These are phyloP conservation scores for Gaultheria prostrata DNA, from an alignment of 148 eudicot genomes.

Conservation along the genomic window DNA sequence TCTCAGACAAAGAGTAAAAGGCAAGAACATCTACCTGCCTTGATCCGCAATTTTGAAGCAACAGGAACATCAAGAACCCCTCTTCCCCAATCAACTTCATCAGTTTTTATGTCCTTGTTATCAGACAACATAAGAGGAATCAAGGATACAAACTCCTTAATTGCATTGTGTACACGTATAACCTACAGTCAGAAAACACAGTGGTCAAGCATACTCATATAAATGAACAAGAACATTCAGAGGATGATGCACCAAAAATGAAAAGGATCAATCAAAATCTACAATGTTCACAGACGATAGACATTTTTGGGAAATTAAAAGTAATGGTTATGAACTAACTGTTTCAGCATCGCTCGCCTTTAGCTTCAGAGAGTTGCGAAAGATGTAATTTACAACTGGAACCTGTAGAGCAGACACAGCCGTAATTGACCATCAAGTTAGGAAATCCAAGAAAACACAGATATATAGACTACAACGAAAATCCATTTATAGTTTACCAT, in stretches of 20 bases:
- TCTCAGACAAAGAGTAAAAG: background rate
- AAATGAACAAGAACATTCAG: background rate
- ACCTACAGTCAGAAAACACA: slow-evolving; percentile 45
- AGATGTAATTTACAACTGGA: slow-evolving; percentile 64
- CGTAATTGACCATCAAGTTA: slow-evolving; percentile 3
- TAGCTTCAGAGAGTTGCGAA: slow-evolving; percentile 76
- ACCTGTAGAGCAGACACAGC: slow-evolving; percentile 38
- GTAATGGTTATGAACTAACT: slow-evolving; percentile 36
- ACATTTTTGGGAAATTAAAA: background rate
- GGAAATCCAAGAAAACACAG: background rate
- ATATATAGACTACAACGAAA: background rate
- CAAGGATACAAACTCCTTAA: slow-evolving; percentile 55
- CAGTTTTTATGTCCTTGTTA: slow-evolving; percentile 43
- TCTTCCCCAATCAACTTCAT: slow-evolving; percentile 45
- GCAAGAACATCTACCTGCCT: slow-evolving; percentile 40
- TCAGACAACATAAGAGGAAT: slow-evolving; percentile 52
- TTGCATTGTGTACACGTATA: slow-evolving; percentile 57
- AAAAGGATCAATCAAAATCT: background rate
- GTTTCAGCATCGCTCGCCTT: slow-evolving; percentile 84
- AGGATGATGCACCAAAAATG: background rate
- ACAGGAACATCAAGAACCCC: slow-evolving; percentile 58
- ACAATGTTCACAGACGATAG: background rate
- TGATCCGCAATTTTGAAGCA: slow-evolving; percentile 51
- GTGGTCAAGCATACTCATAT: background rate
- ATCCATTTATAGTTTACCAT: background rate